These are phyloP conservation scores for Cymbopogon flexuosus DNA, from an alignment of 202 grass and related monocot species.

Conservation along the genomic window DNA sequence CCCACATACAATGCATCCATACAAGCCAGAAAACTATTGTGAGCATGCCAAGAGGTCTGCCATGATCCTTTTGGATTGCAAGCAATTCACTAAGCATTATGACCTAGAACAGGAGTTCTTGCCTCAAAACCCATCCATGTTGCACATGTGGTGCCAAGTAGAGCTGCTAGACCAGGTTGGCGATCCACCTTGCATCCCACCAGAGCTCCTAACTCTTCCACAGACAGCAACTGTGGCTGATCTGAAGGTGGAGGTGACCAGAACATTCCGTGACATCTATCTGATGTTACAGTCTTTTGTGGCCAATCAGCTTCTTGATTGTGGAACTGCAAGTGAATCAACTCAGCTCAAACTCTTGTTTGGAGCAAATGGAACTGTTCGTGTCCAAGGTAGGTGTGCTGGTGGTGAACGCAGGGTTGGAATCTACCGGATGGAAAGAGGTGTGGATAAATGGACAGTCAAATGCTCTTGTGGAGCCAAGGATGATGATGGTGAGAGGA, in stretches of 20 bases:
- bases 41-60: conserved; percentile 28
- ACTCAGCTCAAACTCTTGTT: conserved; percentile 58
- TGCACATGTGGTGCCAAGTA: conserved; percentile 48
- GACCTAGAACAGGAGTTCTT: conserved; percentile 36
- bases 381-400: conserved; percentile 36
- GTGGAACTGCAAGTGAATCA: conserved; percentile 30
- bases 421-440: conserved; percentile 53
- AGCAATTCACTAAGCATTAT: conserved; percentile 64
- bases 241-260: conserved; percentile 45
- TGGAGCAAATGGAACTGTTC: conserved; percentile 29
- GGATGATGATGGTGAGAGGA: conserved; percentile 75
- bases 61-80: conserved; percentile 49
- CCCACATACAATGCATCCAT: conserved; percentile 47
- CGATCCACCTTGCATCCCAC: conserved; percentile 40
- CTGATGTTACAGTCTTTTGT: conserved; percentile 48
- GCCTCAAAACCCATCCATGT: conserved; percentile 33
- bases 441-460: conserved; percentile 57
- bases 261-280: conserved; percentile 46
- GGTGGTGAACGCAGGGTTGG: conserved; percentile 27
- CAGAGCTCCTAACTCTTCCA: conserved; percentile 43
- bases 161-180: conserved; percentile 35
- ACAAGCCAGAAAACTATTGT: conserved; percentile 22
- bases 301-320: conserved; percentile 51
- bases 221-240: conserved; percentile 46
- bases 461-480: conserved; percentile 58